Evolutionary conservation across 2,329 filamentous ascomycete species (phyloP).

Genomic region (Monosporascus sp.): DNA sequence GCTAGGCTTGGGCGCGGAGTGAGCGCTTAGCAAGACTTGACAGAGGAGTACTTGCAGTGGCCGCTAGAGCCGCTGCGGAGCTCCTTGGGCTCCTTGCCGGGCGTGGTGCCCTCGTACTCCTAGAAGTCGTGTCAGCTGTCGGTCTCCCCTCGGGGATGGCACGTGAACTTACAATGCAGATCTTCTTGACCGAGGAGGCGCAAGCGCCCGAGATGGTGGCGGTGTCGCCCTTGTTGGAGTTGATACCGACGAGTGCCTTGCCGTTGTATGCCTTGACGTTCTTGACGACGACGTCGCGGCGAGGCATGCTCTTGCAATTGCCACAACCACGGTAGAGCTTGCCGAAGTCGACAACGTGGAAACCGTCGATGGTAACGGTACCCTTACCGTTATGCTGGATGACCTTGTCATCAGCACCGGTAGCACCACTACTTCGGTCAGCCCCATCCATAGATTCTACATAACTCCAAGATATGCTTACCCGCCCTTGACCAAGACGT

Average conservation of each 20-base stretch:
- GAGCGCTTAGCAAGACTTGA: constrained; percentile 3
- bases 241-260: constrained; percentile 27
- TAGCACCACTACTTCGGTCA: constrained; percentile 12
- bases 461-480: neutral
- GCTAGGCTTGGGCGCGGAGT: too few species aligned
- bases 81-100: constrained; percentile 18
- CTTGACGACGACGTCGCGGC: constrained; percentile 24
- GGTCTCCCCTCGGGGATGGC: too few species aligned
- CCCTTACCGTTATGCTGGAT: constrained; percentile 11
- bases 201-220: constrained; percentile 16
- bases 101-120: constrained; percentile 15
- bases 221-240: constrained; percentile 32
- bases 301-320: constrained; percentile 30
- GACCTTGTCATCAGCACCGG: constrained; percentile 10
- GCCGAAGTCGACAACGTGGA: constrained; percentile 24
- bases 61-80: constrained; percentile 10
- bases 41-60: constrained; percentile 12
- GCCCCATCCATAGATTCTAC: too few species aligned
- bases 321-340: constrained; percentile 44
- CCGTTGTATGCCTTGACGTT: constrained; percentile 25
- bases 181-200: constrained; percentile 14
- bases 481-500: constrained; percentile 7
- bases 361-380: constrained; percentile 7
- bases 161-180: constrained; percentile 12
- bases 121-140: neutral